Conservation (phyloP, 148 eudicot genomes). For the Pharnaceum exiguum region DNA sequence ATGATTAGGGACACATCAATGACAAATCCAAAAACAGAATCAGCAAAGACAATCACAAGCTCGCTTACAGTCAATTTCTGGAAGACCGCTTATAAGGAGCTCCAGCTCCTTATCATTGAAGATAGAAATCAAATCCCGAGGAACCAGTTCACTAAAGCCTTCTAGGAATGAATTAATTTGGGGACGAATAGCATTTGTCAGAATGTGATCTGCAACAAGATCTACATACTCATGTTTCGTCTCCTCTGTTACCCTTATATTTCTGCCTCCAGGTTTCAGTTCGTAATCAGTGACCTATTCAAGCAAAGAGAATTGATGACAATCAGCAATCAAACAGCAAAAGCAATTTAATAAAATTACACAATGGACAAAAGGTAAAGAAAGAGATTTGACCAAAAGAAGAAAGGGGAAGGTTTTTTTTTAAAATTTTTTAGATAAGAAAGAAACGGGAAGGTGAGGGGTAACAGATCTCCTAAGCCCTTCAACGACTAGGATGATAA, state of each 20-base stretch:
- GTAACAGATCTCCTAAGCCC: too few species aligned
- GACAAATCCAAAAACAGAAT: background rate
- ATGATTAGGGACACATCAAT: background rate
- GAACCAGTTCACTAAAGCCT: slow-evolving; percentile 86
- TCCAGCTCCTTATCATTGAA: slow-evolving; percentile 98
- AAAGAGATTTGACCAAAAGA: too few species aligned
- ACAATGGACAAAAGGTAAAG: background rate
- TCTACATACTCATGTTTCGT: slow-evolving; percentile 98
- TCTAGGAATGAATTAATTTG: slow-evolving; percentile 94
- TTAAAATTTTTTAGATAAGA: too few species aligned
- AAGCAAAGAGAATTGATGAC: slow-evolving; percentile 5
- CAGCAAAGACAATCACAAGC: slow-evolving; percentile 3
- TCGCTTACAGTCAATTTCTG: slow-evolving; percentile 91
- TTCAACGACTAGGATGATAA: background rate
- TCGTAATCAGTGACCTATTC: slow-evolving; percentile 89
- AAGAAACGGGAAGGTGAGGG: too few species aligned
- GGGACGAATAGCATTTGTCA: slow-evolving; percentile 98
- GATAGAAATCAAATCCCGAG: slow-evolving; percentile 81
- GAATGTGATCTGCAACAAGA: slow-evolving; percentile 93
- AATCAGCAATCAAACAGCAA: slow-evolving; percentile 7
- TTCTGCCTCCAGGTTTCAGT: slow-evolving; percentile 98
- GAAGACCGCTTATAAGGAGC: slow-evolving; percentile 96
- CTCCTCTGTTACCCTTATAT: slow-evolving; percentile 92
- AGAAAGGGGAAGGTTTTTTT: too few species aligned
- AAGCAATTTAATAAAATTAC: too few species aligned